Evolutionary conservation across 345 rosid species (phyloP).

Genomic region (Sonneratia caseolaris): DNA sequence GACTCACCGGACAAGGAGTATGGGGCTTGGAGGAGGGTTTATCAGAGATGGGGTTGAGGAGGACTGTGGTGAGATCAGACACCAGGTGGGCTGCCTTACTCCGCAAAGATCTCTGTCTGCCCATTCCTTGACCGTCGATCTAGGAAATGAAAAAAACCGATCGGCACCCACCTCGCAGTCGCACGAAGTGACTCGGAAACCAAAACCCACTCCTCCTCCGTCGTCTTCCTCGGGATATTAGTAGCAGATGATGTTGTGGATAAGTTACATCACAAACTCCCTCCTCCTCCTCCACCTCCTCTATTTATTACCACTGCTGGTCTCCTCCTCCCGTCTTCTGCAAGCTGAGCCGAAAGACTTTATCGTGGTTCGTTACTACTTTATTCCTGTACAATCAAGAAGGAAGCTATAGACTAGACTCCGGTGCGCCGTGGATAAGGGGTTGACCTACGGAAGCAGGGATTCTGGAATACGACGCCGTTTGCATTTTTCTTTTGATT

Average conservation of each 20-base stretch:
- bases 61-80: slow-evolving; percentile 83
- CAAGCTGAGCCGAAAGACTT: not conserved
- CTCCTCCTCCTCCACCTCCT: not conserved
- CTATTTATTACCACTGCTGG: too few relatives aligned
- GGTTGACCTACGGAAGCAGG: slow-evolving; percentile 88
- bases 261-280: not conserved
- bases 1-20: slow-evolving; percentile 25
- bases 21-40: slow-evolving; percentile 48
- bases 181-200: not conserved
- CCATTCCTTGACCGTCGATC: slow-evolving; percentile 24
- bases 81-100: slow-evolving; percentile 92
- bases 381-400: not conserved
- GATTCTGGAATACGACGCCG: slow-evolving; percentile 5
- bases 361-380: not conserved
- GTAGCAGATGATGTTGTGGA: not conserved
- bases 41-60: slow-evolving; percentile 88
- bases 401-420: slow-evolving; percentile 16
- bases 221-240: not conserved
- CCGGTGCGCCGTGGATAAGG: slow-evolving; percentile 92
- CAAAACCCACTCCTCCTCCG: not conserved
- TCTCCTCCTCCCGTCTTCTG: not conserved
- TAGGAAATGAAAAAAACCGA: not conserved
- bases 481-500: too few relatives aligned
- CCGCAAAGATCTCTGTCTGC: slow-evolving; percentile 57
- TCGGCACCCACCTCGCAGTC: not conserved